Base-by-base conservation (phyloP, 306 rosid genomes). In the Cucumis sativus region DNA sequence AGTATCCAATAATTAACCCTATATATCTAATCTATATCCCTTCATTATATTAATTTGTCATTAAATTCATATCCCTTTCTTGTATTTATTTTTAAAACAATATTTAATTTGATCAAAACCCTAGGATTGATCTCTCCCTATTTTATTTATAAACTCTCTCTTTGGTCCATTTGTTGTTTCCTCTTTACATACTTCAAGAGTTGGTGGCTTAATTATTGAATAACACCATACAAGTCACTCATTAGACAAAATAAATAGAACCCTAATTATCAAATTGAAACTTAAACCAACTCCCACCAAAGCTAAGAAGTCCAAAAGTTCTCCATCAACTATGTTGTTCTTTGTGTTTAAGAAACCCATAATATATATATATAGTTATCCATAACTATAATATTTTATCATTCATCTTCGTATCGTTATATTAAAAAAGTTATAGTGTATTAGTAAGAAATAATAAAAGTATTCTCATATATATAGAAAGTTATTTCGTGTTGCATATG, bases 111-210 rank as follows among this genome's bases (percentile, higher is more conserved):
- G 37, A 33, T 41, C 74, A 68, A 43, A 20, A 68, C 74, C 74
- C 74, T 68, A 68, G 74, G 74, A n/a, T 18, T 68, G 18, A 68
- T 45, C 56, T 68, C 54, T 68, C 54, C 45, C 9, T 43, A 21
- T 67, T 57, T 18, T 1, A 21, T 67, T 57, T 18, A 2, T 33
- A 21, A 33, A 67, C 10, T 41, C 55, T 10, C 4, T 23, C 40
- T 23, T 70, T 70, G 59, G 55, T 67, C 33, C 73, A 67, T 67
- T 40, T 67, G 54, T 67, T 67, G 74, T 67, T 67, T 67, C 17
- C 11, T 65, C 28, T 37, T 11, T 18, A 67, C 11, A 10, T 18
- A 14, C 20, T 47, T 70, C 59, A 47, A 70, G 76, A 70, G 76
- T 70, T 25, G 76, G 15, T 70, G 76, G 74, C 56, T 68, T 41